Percentiles rank a stretch among this genome's conserved stretches.
phyloP scores from a whole-genome alignment of 176 grass and related monocot species.

The Chrysopogon serrulatus region DNA sequence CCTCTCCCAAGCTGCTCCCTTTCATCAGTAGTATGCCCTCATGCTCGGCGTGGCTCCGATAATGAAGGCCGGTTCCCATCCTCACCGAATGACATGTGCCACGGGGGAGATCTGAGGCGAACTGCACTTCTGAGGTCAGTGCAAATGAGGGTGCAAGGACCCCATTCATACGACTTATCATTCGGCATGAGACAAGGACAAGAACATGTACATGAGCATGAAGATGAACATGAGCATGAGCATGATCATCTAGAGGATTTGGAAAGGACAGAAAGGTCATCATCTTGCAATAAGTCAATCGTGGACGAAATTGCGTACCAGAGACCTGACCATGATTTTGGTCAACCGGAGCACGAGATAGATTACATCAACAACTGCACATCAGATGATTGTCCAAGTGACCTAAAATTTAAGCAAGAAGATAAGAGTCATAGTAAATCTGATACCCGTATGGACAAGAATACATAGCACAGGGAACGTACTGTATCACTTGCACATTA shows the following conservation, averaged over 20 bases:
- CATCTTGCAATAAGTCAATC: constrained; percentile 52
- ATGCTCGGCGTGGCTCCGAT: constrained; percentile 67
- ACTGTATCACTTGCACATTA: neutral
- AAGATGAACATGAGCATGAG: constrained; percentile 34
- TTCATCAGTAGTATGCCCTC: constrained; percentile 57
- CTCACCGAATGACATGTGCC: constrained; percentile 89
- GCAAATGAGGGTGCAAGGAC: constrained; percentile 89
- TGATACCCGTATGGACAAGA: constrained; percentile 17
- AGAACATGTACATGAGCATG: constrained; percentile 44
- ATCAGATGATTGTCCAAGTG: constrained; percentile 11
- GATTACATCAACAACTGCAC: constrained; percentile 40
- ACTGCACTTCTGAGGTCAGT: constrained; percentile 77
- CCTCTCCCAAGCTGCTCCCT: constrained; percentile 62
- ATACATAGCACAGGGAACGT: neutral
- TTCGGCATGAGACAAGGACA: constrained; percentile 55
- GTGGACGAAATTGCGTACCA: constrained; percentile 39
- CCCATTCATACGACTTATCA: constrained; percentile 39
- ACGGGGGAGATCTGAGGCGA: constrained; percentile 65
- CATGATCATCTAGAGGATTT: constrained; percentile 44
- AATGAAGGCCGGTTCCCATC: constrained; percentile 89
- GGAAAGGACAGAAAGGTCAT: constrained; percentile 31
- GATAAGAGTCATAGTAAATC: constrained; percentile 11
- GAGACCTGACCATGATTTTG: constrained; percentile 33
- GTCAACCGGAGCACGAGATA: constrained; percentile 28
- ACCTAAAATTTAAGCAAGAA: constrained; percentile 36